Percentiles rank a stretch among this genome's conserved stretches.
Evolutionary conservation across 108 stramenopile species (phyloP).

Genomic region (Bacterosira constricta): DNA sequence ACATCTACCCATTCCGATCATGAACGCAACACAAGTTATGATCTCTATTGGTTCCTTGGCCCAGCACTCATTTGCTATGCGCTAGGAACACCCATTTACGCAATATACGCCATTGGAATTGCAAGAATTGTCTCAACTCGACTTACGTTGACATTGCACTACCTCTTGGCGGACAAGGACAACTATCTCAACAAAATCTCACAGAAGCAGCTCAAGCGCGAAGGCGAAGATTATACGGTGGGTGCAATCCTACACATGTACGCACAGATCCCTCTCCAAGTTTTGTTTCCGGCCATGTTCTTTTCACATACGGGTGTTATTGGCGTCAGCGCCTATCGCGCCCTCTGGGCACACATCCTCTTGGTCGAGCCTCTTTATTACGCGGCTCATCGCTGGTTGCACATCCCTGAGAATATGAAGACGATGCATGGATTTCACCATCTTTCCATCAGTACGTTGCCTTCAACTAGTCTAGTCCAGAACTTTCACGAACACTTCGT

Average conservation of each 20-base stretch:
- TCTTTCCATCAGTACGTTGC: slow-evolving; percentile 64
- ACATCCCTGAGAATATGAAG: slow-evolving; percentile 73
- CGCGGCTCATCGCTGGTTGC: slow-evolving; percentile 70
- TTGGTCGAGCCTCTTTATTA: slow-evolving; percentile 73
- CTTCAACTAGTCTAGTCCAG: slow-evolving; percentile 66
- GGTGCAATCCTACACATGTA: slow-evolving; percentile 69
- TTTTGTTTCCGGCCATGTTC: slow-evolving; percentile 73
- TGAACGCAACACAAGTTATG: slow-evolving; percentile 60
- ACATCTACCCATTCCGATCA: slow-evolving; percentile 65
- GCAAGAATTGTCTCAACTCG: slow-evolving; percentile 62
- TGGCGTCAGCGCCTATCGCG: slow-evolving; percentile 36
- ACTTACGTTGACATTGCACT: slow-evolving; percentile 60
- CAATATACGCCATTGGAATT: slow-evolving; percentile 65
- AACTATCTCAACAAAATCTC: slow-evolving; percentile 69
- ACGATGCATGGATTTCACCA: slow-evolving; percentile 79
- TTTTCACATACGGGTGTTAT: slow-evolving; percentile 50
- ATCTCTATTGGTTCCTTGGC: slow-evolving; percentile 57
- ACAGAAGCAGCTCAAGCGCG: slow-evolving; percentile 64
- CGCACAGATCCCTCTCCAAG: slow-evolving; percentile 60
- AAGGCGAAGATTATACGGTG: slow-evolving; percentile 65
- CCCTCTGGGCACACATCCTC: slow-evolving; percentile 53
- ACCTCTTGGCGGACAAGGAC: slow-evolving; percentile 68
- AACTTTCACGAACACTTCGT: slow-evolving; percentile 78
- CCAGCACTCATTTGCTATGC: slow-evolving; percentile 51
- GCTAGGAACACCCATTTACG: slow-evolving; percentile 51